These are phyloP conservation scores for Domatiomyces globalis DNA, from an alignment of 2,329 filamentous ascomycete genomes.

Conservation along the genomic window DNA sequence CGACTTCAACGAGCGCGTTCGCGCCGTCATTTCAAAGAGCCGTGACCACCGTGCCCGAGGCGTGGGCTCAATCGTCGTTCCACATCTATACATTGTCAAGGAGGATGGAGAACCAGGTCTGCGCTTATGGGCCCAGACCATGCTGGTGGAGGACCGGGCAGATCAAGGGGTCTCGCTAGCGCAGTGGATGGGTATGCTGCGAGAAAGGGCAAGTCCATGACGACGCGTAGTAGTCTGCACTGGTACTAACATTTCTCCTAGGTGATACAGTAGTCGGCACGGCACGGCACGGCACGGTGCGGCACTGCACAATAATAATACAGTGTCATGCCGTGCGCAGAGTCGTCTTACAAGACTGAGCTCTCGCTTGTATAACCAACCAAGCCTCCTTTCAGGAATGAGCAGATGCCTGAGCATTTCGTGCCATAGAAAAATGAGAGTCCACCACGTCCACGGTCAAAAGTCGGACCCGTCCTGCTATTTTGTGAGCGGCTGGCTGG, in stretches of 20 bases:
- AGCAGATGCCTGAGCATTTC: too few species aligned
- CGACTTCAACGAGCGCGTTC: slow-evolving; percentile 90
- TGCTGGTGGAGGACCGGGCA: slow-evolving; percentile 85
- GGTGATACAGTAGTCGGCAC: slow-evolving; percentile 14
- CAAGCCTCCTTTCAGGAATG: too few species aligned
- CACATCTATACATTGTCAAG: slow-evolving; percentile 81
- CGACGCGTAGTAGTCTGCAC: neutral
- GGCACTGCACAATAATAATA: too few species aligned
- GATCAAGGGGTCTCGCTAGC: slow-evolving; percentile 86
- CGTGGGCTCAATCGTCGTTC: slow-evolving; percentile 83
- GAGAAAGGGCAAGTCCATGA: slow-evolving; percentile 67
- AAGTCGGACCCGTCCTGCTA: too few species aligned
- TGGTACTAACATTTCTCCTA: slow-evolving; percentile 6
- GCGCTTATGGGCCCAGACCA: slow-evolving; percentile 91
- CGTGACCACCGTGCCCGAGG: slow-evolving; percentile 73
- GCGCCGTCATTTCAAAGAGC: slow-evolving; percentile 83
- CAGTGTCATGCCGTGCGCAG: too few species aligned
- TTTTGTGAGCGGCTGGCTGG: too few species aligned
- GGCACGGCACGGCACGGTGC: too few species aligned
- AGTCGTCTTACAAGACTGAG: too few species aligned
- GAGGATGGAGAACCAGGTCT: slow-evolving; percentile 93
- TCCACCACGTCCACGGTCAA: too few species aligned
- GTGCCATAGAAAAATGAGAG: too few species aligned
- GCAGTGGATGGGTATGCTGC: slow-evolving; percentile 81
- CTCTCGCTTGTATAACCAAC: too few species aligned